Conservation (phyloP, 257 asterid species). For the Datura wrightii region DNA sequence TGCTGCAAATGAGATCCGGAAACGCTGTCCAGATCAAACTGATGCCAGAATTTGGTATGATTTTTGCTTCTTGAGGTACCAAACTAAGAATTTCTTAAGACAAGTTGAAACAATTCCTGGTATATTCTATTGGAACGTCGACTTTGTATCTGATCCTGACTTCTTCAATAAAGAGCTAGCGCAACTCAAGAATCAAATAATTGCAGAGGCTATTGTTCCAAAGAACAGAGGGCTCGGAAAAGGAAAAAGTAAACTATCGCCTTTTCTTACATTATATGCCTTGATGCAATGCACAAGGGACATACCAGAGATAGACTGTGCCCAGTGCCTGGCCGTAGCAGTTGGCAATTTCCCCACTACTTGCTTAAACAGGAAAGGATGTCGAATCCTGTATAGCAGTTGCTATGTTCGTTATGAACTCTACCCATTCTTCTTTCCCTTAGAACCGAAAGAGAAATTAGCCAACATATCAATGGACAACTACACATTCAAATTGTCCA, state of each 20-base stretch:
- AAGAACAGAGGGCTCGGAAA: slow-evolving; percentile 61
- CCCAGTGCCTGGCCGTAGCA: slow-evolving; percentile 71
- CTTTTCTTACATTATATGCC: slow-evolving; percentile 52
- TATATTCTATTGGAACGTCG: slow-evolving; percentile 42
- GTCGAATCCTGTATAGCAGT: slow-evolving; percentile 62
- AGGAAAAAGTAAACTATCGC: slow-evolving; percentile 51
- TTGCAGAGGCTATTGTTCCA: slow-evolving; percentile 53
- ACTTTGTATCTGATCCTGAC: slow-evolving; percentile 59
- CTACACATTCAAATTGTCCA: neutral
- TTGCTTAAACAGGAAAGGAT: slow-evolving; percentile 64
- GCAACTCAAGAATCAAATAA: slow-evolving; percentile 42
- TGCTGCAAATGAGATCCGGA: slow-evolving; percentile 47
- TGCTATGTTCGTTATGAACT: slow-evolving; percentile 78
- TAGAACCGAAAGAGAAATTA: slow-evolving; percentile 41
- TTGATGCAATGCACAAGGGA: slow-evolving; percentile 86
- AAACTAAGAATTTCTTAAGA: slow-evolving; percentile 47
- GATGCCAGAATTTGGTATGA: slow-evolving; percentile 76
- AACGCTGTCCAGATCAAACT: slow-evolving; percentile 54
- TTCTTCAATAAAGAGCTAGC: slow-evolving; percentile 52
- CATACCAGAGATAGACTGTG: slow-evolving; percentile 51
- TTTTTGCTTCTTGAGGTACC: slow-evolving; percentile 64
- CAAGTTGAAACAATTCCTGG: slow-evolving; percentile 55
- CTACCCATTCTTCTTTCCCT: slow-evolving; percentile 77
- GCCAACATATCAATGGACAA: neutral
- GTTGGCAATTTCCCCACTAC: slow-evolving; percentile 44